Evolutionary conservation across 2,329 filamentous ascomycete species (phyloP), one percentile per base, ranked within the genome.

Genomic region (Emmonsiellopsis sp.): DNA sequence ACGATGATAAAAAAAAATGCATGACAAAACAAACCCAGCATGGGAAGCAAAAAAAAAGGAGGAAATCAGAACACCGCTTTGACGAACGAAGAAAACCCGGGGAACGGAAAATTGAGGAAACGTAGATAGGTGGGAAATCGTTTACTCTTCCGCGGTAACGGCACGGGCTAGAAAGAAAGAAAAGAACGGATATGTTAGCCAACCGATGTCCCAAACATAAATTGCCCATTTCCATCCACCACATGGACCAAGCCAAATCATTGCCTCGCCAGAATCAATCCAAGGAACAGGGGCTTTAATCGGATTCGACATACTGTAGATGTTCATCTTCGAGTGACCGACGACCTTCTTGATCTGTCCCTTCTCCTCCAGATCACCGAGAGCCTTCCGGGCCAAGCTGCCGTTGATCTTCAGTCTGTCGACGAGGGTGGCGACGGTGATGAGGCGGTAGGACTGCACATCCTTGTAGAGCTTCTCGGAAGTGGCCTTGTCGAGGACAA

Each of bases 351-450:
- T 95, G 82, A 98, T 98, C 77, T 89, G 83, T 69, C 92, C 93
- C 84, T 91, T 93, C 83, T 94, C 89, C 86, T 97, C 92, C 68
- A 97, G 83, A 73, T 97, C 92, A 73, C 80, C 80, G 65, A 97
- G 81, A 77, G 89, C 92, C 79, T 83, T 80, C 72, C 93, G 86
- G 66, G 93, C 93, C 72, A 98, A 81, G 68, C 89, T 95, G 73
- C 93, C 94, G 82, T 98, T 98, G 83, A 98, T 94, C 90, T 98
- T 98, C 78, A 98, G 85, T 78, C 93, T 86, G 80, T 98, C 93
- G 84, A 98, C 93, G 71, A 98, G 90, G 69, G 89, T 92, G 71
- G 93, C 91, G 71, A 97, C 87, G 73, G 93, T 97, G 80, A 98
- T 90, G 76, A 98, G 90, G 73, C 93, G 90, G 87, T 97, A 98